Conservation (phyloP, 164 flowering plant species). For the Vitis amurensis region DNA sequence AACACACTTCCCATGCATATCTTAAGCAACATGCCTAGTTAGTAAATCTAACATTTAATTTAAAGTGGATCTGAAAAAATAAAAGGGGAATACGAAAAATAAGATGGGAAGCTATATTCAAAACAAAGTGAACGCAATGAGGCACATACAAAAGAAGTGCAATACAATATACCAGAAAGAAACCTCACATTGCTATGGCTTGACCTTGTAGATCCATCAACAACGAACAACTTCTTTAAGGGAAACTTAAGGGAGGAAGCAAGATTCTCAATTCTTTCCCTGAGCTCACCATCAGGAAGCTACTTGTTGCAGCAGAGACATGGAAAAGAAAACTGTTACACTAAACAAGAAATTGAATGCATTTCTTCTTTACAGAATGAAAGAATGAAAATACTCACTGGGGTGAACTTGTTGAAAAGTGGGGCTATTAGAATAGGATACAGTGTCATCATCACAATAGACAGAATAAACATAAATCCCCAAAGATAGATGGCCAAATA, state of each 20-base stretch:
- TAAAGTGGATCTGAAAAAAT: no score
- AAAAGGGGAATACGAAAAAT: no score
- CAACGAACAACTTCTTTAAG: conserved; percentile 88
- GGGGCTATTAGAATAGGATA: conserved; percentile 96
- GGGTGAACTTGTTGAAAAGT: conserved; percentile 95
- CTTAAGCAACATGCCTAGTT: no score
- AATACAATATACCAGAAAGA: background rate
- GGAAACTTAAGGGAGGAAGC: conserved; percentile 94
- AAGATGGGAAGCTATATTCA: background rate
- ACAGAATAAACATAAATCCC: conserved; percentile 85
- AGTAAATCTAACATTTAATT: no score
- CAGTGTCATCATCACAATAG: conserved; percentile 93
- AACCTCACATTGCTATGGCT: conserved; percentile 99
- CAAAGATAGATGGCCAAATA: conserved; percentile 95
- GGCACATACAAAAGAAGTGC: background rate
- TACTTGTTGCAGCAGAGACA: conserved; percentile 22
- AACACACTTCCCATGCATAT: no score
- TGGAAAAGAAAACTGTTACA: conserved; percentile 4
- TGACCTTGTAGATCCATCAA: conserved; percentile 99
- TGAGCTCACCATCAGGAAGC: conserved; percentile 92
- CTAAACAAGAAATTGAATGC: background rate
- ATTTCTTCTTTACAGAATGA: background rate
- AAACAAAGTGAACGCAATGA: background rate
- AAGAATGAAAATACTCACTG: conserved; percentile 54
- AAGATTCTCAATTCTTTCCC: conserved; percentile 76